These are phyloP conservation scores for Suillus luteus DNA, from an alignment of 768 basidiomycete genomes.

Conservation along the genomic window DNA sequence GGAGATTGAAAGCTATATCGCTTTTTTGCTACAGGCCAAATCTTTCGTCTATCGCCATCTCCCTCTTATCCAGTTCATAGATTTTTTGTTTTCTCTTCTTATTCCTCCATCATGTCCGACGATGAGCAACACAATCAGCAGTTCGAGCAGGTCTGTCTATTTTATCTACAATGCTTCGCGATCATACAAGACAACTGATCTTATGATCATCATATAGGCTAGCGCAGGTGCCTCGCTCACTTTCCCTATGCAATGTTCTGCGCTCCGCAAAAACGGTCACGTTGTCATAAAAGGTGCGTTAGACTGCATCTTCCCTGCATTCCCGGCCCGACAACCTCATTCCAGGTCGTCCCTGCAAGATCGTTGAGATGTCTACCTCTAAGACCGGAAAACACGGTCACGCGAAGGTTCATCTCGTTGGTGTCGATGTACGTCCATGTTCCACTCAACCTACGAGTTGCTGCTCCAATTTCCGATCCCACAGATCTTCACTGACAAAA, in stretches of 20 bases:
- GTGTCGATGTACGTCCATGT: slow-evolving; percentile 78
- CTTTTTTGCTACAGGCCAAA: slow-evolving; percentile 19
- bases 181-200: slow-evolving; percentile 21
- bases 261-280: slow-evolving; percentile 88
- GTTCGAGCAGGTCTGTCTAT: slow-evolving; percentile 72
- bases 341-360: slow-evolving; percentile 92
- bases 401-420: slow-evolving; percentile 98
- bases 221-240: slow-evolving; percentile 76
- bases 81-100: slow-evolving; percentile 22
- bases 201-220: slow-evolving; percentile 45
- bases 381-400: slow-evolving; percentile 99
- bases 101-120: slow-evolving; percentile 70
- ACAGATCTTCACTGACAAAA: slow-evolving; percentile 99
- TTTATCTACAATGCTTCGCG: slow-evolving; percentile 12
- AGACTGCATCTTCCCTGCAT: neutral
- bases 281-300: slow-evolving; percentile 89
- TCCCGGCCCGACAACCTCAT: slow-evolving; percentile 13
- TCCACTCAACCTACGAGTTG: slow-evolving; percentile 3
- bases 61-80: slow-evolving; percentile 31
- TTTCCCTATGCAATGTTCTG: slow-evolving; percentile 94
- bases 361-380: slow-evolving; percentile 98
- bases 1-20: slow-evolving; percentile 42
- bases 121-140: slow-evolving; percentile 85
- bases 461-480: slow-evolving; percentile 18
- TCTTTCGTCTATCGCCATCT: slow-evolving; percentile 18